Percentiles rank a stretch among this genome's conserved stretches.
Conservation (phyloP, 345 rosid species). For the Limnanthes douglasii region DNA sequence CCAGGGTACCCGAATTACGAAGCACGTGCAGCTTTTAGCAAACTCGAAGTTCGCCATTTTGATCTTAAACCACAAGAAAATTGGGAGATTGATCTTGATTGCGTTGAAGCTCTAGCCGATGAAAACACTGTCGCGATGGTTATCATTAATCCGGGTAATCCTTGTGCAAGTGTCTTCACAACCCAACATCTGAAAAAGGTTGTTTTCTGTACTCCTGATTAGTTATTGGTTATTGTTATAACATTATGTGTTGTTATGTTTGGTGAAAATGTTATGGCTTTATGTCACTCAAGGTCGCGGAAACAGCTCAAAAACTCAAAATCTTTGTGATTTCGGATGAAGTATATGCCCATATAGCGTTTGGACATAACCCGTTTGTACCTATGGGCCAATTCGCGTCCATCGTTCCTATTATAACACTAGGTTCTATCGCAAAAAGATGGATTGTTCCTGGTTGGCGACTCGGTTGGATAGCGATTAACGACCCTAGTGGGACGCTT, state of each 20-base stretch:
- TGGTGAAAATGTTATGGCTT: too few relatives aligned
- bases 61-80: slow-evolving; percentile 51
- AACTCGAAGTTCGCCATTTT: slow-evolving; percentile 41
- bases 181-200: slow-evolving; percentile 42
- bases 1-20: slow-evolving; percentile 53
- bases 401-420: slow-evolving; percentile 38
- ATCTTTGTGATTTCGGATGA: slow-evolving; percentile 65
- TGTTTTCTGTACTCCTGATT: not conserved
- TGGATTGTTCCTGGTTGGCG: slow-evolving; percentile 87
- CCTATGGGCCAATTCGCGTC: slow-evolving; percentile 61
- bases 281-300: slow-evolving; percentile 34
- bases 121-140: slow-evolving; percentile 53
- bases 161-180: slow-evolving; percentile 52
- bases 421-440: slow-evolving; percentile 62
- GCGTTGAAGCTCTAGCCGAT: slow-evolving; percentile 43
- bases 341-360: slow-evolving; percentile 36
- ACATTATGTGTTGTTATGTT: too few relatives aligned
- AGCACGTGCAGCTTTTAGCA: slow-evolving; percentile 19
- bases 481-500: slow-evolving; percentile 41
- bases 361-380: slow-evolving; percentile 36
- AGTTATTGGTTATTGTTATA: too few relatives aligned
- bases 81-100: slow-evolving; percentile 56
- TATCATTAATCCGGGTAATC: slow-evolving; percentile 48
- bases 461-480: slow-evolving; percentile 49
- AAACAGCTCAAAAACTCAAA: slow-evolving; percentile 40